Evolutionary conservation across 306 rosid species (phyloP).

Genomic region (Canavalia ensiformis): DNA sequence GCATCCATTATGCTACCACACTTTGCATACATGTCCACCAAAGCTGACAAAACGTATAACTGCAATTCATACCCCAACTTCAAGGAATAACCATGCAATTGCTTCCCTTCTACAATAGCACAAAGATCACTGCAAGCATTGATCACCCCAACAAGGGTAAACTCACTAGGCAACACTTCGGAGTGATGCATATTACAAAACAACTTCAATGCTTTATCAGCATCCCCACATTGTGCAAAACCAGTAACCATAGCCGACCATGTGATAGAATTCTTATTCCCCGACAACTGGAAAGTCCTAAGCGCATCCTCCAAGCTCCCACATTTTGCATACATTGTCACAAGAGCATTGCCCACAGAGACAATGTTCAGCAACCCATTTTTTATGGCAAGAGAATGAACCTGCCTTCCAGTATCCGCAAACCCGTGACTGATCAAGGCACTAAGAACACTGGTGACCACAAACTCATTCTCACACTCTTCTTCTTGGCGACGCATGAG

Average conservation of each 20-base stretch:
- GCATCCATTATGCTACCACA: conserved; percentile 73
- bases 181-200: conserved; percentile 71
- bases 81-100: conserved; percentile 72
- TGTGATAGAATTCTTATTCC: conserved; percentile 78
- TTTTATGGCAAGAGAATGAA: conserved; percentile 75
- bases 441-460: conserved; percentile 74
- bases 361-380: conserved; percentile 66
- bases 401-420: conserved; percentile 65
- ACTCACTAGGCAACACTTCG: conserved; percentile 69
- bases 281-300: conserved; percentile 60
- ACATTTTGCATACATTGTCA: conserved; percentile 86
- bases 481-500: conserved; percentile 53
- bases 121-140: conserved; percentile 79
- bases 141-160: conserved; percentile 78
- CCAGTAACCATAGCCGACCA: conserved; percentile 94
- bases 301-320: conserved; percentile 80
- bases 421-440: conserved; percentile 53
- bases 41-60: conserved; percentile 72
- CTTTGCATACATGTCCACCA: conserved; percentile 93
- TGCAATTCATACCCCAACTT: conserved; percentile 82
- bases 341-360: conserved; percentile 79
- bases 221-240: conserved; percentile 81
- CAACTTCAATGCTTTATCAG: conserved; percentile 65
- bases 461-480: conserved; percentile 62
- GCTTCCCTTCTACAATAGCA: conserved; percentile 74